These are phyloP conservation scores for Rhodotorula sphaerocarpa DNA, from an alignment of 768 basidiomycete genomes.

Conservation along the genomic window DNA sequence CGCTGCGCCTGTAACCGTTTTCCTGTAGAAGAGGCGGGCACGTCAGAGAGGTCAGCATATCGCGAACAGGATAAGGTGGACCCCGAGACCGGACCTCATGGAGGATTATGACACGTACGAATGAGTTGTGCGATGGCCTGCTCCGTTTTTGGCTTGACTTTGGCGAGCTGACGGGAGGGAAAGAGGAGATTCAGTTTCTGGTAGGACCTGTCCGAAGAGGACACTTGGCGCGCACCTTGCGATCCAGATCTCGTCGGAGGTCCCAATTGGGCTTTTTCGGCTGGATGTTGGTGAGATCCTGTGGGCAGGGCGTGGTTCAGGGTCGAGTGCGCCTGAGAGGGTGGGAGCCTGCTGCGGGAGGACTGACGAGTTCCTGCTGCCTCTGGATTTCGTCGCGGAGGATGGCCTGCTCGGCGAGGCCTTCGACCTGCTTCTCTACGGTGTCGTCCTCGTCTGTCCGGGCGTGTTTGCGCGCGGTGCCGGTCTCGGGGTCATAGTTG, in stretches of 20 bases:
- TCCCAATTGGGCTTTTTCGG: conserved; percentile 67
- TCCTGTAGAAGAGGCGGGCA: not conserved
- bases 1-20: conserved; percentile 32
- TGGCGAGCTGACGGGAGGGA: conserved; percentile 41
- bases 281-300: conserved; percentile 56
- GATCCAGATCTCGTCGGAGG: conserved; percentile 58
- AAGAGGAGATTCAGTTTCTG: too few relatives aligned
- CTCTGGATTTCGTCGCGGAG: conserved; percentile 75
- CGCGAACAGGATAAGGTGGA: too few relatives aligned
- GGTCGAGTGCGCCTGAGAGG: not conserved
- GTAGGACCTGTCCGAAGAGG: rapidly evolving
- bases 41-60: not conserved
- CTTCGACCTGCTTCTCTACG: conserved; percentile 74
- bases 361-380: conserved; percentile 73
- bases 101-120: conserved; percentile 60
- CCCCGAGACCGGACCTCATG: too few relatives aligned
- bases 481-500: conserved; percentile 84
- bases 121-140: conserved; percentile 88
- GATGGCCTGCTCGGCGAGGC: conserved; percentile 75
- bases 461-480: conserved; percentile 62
- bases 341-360: too few relatives aligned
- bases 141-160: conserved; percentile 82
- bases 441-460: conserved; percentile 64
- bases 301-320: not conserved
- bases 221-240: conserved; percentile 51